Evolutionary conservation across 2,329 filamentous ascomycete genomes (phyloP), one percentile per base, ranked within the genome.

Genomic region (Aspergillus ruber): DNA sequence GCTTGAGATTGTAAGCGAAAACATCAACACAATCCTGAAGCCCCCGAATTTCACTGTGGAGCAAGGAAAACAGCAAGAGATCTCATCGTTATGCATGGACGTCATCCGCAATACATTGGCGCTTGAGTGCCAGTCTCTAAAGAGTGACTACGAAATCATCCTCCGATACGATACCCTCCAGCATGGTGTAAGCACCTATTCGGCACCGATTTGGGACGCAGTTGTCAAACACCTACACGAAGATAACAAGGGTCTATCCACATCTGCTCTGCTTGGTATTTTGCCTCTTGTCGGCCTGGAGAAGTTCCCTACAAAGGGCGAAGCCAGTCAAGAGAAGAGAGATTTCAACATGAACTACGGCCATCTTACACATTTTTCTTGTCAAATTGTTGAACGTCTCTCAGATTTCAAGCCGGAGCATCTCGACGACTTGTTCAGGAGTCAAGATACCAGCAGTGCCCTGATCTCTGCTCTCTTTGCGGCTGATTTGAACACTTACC

Each of bases 381-480:
- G 84, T 15, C 80, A 81, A 50, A 81, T 95, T 42, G 78, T 97
- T 36, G 86, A 90, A 53, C 80, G 86, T 9, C 72, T 98, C 39
- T 85, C 85, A 32, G 86, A 90, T 51, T 90, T 96, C 59, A 78
- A 80, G 17, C 75, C 81, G 0, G 71, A 77, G 3, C 82, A 91
- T 49, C 74, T 97, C 36, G 78, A 83, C 48, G 73, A 78, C 20
- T 71, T 97, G 9, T 88, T 88, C 58, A 75, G 80, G 45, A 82
- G 85, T 48, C 77, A 80, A 17, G 73, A 82, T 38, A 84, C 84
- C 6, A 85, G 88, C 50, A 82, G 84, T 54, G 82, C 87, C 33
- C 77, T 95, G 38, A 82, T 95, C 41, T 84, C 85, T 4, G 79
- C 88, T 15, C 80, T 96, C 6, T 83, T 96, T 47, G 90, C 90